phyloP scores from a whole-genome alignment of 108 stramenopile species.

The Bacterosira constricta region DNA sequence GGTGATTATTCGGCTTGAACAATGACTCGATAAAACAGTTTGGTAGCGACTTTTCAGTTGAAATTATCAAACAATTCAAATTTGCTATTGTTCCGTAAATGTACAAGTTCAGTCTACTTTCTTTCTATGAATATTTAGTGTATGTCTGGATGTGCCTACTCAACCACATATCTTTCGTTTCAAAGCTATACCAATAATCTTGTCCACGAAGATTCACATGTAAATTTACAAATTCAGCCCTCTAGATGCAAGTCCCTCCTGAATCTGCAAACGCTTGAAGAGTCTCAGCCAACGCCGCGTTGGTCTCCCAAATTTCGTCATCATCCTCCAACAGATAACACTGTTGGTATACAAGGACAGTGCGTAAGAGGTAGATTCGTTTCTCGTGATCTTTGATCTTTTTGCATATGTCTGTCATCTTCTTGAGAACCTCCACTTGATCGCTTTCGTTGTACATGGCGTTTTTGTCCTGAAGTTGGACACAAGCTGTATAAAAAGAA shows the following conservation, averaged over 20 bases:
- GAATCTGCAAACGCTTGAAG: conserved; percentile 41
- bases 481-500: conserved; percentile 27
- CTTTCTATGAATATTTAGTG: no score
- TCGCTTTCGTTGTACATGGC: conserved; percentile 34
- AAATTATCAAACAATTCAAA: no score
- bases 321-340: conserved; percentile 43
- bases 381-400: conserved; percentile 50
- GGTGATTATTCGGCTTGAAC: no score
- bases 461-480: conserved; percentile 38
- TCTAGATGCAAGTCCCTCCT: conserved; percentile 23
- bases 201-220: neutral
- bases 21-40: no score
- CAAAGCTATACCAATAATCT: neutral
- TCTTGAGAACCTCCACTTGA: conserved; percentile 39
- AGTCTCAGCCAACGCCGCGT: conserved; percentile 35
- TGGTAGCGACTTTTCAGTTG: no score
- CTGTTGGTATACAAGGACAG: conserved; percentile 38
- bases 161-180: neutral
- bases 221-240: neutral
- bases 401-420: conserved; percentile 34
- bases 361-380: conserved; percentile 30
- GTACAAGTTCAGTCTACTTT: no score
- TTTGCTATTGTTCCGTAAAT: no score
- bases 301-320: conserved; percentile 47
- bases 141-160: no score